These are phyloP conservation scores for Hylodesmum podocarpum DNA, from an alignment of 306 rosid genomes.

Conservation along the genomic window DNA sequence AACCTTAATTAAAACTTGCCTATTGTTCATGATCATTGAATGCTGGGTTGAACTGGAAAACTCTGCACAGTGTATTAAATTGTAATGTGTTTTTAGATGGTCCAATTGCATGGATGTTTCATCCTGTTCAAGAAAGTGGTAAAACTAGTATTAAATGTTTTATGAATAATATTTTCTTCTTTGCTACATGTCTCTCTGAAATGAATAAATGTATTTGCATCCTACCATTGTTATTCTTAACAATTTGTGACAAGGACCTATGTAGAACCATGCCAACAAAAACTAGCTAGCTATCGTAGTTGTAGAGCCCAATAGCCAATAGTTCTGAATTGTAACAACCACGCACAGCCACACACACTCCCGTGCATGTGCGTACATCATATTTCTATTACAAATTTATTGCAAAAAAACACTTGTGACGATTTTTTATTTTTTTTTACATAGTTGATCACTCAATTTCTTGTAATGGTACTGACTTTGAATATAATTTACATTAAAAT, in stretches of 20 bases:
- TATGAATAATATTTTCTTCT: background rate
- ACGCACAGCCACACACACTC: no score
- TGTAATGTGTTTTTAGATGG: background rate
- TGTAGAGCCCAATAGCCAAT: background rate
- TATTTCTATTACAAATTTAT: no score
- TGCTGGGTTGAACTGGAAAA: background rate
- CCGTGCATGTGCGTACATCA: no score
- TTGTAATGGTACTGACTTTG: no score
- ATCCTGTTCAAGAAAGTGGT: background rate
- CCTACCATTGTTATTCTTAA: background rate
- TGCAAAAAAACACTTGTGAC: no score
- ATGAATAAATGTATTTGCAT: background rate
- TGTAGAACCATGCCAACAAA: background rate
- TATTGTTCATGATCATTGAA: background rate
- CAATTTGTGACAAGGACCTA: background rate
- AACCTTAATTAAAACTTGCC: background rate
- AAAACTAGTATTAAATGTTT: background rate
- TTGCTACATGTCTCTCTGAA: background rate
- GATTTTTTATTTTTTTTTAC: no score
- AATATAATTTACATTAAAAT: no score
- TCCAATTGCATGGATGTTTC: background rate
- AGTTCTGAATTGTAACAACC: no score
- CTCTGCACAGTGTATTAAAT: background rate
- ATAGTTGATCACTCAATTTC: no score
- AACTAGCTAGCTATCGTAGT: background rate